Percentiles rank a stretch among this genome's conserved stretches.
phyloP scores from a whole-genome alignment of 148 eudicot genomes.

The Chenopodium quinoa region DNA sequence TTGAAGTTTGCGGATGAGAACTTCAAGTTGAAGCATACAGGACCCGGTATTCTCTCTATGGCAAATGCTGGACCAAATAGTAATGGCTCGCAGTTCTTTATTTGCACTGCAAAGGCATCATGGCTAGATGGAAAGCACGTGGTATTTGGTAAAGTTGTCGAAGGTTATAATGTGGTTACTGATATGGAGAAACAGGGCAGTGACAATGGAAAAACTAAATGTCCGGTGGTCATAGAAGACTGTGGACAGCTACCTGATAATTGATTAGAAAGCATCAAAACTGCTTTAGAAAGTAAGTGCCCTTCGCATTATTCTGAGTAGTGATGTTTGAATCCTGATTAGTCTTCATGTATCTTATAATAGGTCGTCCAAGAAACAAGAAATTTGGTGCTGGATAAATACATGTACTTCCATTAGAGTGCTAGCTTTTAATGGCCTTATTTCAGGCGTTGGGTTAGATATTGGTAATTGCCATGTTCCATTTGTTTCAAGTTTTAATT shows the following conservation, averaged over 20 bases:
- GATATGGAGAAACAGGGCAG: slow-evolving; percentile 56
- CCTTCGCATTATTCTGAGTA: not conserved
- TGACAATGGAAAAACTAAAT: slow-evolving; percentile 37
- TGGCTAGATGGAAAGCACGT: slow-evolving; percentile 80
- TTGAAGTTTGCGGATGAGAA: slow-evolving; percentile 69
- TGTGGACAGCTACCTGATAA: slow-evolving; percentile 52
- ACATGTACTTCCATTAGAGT: not conserved
- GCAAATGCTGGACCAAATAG: slow-evolving; percentile 66
- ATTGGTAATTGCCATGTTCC: not conserved
- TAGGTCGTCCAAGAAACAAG: not conserved
- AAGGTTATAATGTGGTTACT: slow-evolving; percentile 55
- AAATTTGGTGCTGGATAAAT: not conserved
- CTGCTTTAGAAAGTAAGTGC: not conserved
- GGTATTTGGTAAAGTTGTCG: slow-evolving; percentile 69
- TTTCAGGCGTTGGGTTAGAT: not conserved
- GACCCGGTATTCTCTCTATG: slow-evolving; percentile 74
- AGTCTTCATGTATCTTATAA: not conserved
- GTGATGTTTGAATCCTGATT: not conserved
- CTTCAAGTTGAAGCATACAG: slow-evolving; percentile 58
- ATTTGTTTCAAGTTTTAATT: not conserved
- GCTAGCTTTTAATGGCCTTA: not conserved
- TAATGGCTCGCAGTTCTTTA: slow-evolving; percentile 78
- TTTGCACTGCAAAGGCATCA: slow-evolving; percentile 62
- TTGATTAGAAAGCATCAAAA: slow-evolving; percentile 12
- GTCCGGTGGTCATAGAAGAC: slow-evolving; percentile 53